Evolutionary conservation across 306 rosid species (phyloP).

Genomic region (Cucurbita maxima): DNA sequence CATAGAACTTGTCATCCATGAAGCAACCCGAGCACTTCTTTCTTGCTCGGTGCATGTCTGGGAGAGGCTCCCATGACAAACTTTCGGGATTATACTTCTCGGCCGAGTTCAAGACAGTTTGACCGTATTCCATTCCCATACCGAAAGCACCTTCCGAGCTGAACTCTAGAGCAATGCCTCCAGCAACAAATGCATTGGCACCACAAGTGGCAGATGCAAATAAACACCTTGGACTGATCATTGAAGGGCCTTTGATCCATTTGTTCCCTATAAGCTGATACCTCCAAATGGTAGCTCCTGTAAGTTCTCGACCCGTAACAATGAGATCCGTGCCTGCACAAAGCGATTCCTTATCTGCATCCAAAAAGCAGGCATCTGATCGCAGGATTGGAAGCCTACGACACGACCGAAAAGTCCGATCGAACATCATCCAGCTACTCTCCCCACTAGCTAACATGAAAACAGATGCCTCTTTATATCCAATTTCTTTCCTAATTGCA

Average conservation of each 20-base stretch:
- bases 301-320: slow-evolving; percentile 52
- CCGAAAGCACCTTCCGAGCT: not conserved
- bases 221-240: slow-evolving; percentile 55
- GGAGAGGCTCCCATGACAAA: slow-evolving; percentile 47
- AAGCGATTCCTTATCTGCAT: slow-evolving; percentile 57
- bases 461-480: slow-evolving; percentile 49
- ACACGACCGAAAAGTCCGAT: slow-evolving; percentile 32
- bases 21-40: slow-evolving; percentile 55
- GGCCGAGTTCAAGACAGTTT: slow-evolving; percentile 28
- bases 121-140: slow-evolving; percentile 16
- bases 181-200: slow-evolving; percentile 47
- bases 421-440: slow-evolving; percentile 56
- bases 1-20: slow-evolving; percentile 63
- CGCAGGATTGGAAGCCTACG: slow-evolving; percentile 45
- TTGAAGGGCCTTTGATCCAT: slow-evolving; percentile 60
- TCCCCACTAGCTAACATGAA: slow-evolving; percentile 60
- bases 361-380: slow-evolving; percentile 33
- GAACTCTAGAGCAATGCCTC: slow-evolving; percentile 27
- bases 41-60: slow-evolving; percentile 41
- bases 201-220: slow-evolving; percentile 77
- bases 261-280: slow-evolving; percentile 28
- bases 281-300: slow-evolving; percentile 48
- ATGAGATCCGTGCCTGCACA: slow-evolving; percentile 66
- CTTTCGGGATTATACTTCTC: slow-evolving; percentile 49
- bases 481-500: slow-evolving; percentile 42